Base-by-base conservation (phyloP, 441 rosid genomes). In the Syzygium syzygioides region DNA sequence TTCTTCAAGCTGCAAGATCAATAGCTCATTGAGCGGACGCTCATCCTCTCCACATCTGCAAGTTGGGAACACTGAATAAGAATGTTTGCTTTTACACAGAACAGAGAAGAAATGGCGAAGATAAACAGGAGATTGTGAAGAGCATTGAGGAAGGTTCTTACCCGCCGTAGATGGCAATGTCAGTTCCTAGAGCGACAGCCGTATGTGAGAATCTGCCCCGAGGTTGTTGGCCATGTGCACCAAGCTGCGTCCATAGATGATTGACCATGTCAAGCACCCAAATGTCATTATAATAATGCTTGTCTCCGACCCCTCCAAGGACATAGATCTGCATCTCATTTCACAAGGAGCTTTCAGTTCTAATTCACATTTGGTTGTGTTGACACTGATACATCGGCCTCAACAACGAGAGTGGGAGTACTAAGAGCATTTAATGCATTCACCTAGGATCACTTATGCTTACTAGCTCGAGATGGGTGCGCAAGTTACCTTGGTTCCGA, bases 191-290 rank as follows among this genome's bases (percentile, higher is more conserved):
- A 20, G 93, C 93, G 57, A 94, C 93, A 28, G 97, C 96, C 18
- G 97, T 90, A 87, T 96, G 98, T 88, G 98, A 96, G 93, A 96
- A 96, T 87, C 98, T 89, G 57, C 98, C 98, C 86, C 91, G 96
- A 30, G 98, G 97, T 86, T 93, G 94, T 89, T 93, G 96, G 88
- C 96, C 97, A 2, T 91, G 88, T 50, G 91, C 86, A 85, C 92
- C 93, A 28, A 94, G 96, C 80, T 83, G 92, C 55, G 86, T 90
- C 98, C 98, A 96, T 6, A 92, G 91, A 89, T 93, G 89, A 83
- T 90, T 85, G 53, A 14, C 85, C 85, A 90, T 87, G 26, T 95
- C 96, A 52, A 96, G 94, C 30, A 93, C 89, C 98, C 98, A 96
- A 60, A 95, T 93, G 89, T 95, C 98, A 53, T 91, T 93, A 90